phyloP scores from a whole-genome alignment of 495 filamentous ascomycete genomes.

The Penicillium pancosmium region DNA sequence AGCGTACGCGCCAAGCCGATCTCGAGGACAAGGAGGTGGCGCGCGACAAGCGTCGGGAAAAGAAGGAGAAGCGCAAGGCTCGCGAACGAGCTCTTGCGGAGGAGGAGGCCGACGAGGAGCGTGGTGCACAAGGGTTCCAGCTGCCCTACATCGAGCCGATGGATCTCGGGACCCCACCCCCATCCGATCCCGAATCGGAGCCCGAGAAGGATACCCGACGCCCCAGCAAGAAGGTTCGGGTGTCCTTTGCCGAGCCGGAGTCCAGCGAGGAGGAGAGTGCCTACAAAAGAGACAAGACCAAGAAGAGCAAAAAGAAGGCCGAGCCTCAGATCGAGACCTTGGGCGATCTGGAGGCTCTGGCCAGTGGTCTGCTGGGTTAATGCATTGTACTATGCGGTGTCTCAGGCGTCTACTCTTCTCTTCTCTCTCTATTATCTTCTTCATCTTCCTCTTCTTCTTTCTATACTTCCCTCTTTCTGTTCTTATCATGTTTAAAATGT shows the following conservation, averaged over 20 bases:
- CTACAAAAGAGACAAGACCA: conserved; percentile 47
- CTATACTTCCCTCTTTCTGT: conserved; percentile 7
- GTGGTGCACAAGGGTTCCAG: conserved; percentile 42
- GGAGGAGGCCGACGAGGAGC: conserved; percentile 44
- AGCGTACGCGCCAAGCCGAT: conserved; percentile 76
- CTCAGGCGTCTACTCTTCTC: conserved; percentile 14
- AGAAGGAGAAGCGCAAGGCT: conserved; percentile 81
- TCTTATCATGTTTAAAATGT: conserved; percentile 2
- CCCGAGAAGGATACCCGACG: conserved; percentile 24
- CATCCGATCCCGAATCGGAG: conserved; percentile 35
- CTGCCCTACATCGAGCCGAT: conserved; percentile 37
- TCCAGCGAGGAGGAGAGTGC: conserved; percentile 48
- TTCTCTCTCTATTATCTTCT: conserved; percentile 10
- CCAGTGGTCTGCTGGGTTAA: conserved; percentile 73
- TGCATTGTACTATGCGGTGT: conserved; percentile 1
- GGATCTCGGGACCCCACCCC: conserved; percentile 19
- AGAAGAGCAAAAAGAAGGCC: conserved; percentile 48
- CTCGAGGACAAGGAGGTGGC: conserved; percentile 76
- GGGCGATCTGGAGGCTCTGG: conserved; percentile 88
- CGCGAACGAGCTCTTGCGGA: conserved; percentile 62
- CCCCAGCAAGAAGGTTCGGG: conserved; percentile 50
- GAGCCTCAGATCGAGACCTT: conserved; percentile 74
- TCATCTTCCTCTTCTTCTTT: conserved; percentile 2
- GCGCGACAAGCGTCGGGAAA: conserved; percentile 80
- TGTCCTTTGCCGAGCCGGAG: conserved; percentile 35